These are phyloP conservation scores for Myxozyma sirexii DNA, from an alignment of 805 yeast species.

Conservation along the genomic window DNA sequence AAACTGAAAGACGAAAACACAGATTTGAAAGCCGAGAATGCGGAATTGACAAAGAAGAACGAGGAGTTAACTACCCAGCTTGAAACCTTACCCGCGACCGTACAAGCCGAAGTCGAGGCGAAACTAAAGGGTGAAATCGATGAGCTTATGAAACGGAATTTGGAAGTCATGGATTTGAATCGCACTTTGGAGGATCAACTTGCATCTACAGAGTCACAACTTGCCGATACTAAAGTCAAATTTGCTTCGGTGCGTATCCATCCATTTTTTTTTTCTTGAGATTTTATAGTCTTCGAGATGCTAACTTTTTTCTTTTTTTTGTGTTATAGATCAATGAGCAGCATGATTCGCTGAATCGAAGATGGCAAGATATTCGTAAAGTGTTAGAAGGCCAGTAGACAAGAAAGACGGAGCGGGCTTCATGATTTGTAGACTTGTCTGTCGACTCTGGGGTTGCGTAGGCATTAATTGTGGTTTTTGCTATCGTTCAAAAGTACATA, in stretches of 20 bases:
- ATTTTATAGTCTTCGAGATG: neutral
- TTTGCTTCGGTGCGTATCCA: constrained; percentile 35
- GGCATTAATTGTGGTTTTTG: neutral
- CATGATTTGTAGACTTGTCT: too few species aligned
- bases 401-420: neutral
- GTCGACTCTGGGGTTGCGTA: neutral
- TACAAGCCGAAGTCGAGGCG: constrained; percentile 42
- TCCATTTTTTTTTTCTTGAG: neutral
- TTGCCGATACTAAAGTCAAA: constrained; percentile 41
- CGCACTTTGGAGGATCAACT: constrained; percentile 58
- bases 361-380: constrained; percentile 44
- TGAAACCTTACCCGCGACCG: constrained; percentile 33
- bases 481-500: neutral
- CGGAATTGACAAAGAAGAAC: constrained; percentile 50
- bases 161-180: constrained; percentile 68
- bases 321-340: constrained; percentile 36
- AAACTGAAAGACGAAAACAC: constrained; percentile 73
- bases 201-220: constrained; percentile 48
- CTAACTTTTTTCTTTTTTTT: constrained; percentile 17
- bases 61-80: constrained; percentile 47
- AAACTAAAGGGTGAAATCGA: constrained; percentile 53
- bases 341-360: constrained; percentile 39
- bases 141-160: constrained; percentile 61
- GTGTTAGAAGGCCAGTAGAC: constrained; percentile 32
- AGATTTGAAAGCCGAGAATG: constrained; percentile 55